Evolutionary conservation across 495 filamentous ascomycete species (phyloP), one percentile per base, ranked within the genome.

Genomic region (Eremomyces bilateralis): DNA sequence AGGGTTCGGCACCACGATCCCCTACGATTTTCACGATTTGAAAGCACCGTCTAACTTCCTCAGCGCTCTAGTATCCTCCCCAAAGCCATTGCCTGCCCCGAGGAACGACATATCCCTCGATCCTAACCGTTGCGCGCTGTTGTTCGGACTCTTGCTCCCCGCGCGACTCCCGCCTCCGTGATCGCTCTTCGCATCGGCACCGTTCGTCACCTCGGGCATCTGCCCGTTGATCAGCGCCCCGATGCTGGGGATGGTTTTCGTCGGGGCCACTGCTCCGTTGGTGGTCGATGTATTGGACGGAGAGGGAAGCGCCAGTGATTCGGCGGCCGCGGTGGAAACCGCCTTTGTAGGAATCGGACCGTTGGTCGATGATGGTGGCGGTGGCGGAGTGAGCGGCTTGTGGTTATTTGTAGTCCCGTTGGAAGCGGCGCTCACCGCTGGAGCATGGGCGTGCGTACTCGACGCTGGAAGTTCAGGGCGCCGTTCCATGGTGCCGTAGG

Each of bases 81-180:
- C 24, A 28, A 28, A 28, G 8, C 24, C 24, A 8, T 8, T 28
- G 8, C 13, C 24, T 13, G 8, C 24, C 24, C 24, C 8, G 24
- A 8, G 8, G 8, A 8, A 10, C 30, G 8, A 33, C 30, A 8
- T 11, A 10, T 8, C 16, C 24, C 24, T 13, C 24, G 8, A 13
- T 8, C 8, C 8, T 28, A 28, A 8, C 24, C 24, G 8, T 28
- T 13, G 24, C 24, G 13, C 13, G 24, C 24, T 13, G n/a, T 13
- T 27, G 24, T 27, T 18, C 30, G 30, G 30, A 18, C 30, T 32
- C 17, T 16, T 32, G 30, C 30, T 32, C 6, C 15, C 30, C 8
- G 10, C 10, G 10, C 30, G 10, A 17, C 30, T 32, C 30, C 10
- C 30, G 15, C 30, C 17, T 6, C 15, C 15, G 30, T 6, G 10